These are phyloP conservation scores for Fusarium sp. DNA, from an alignment of 2,329 filamentous ascomycete species.

Conservation along the genomic window DNA sequence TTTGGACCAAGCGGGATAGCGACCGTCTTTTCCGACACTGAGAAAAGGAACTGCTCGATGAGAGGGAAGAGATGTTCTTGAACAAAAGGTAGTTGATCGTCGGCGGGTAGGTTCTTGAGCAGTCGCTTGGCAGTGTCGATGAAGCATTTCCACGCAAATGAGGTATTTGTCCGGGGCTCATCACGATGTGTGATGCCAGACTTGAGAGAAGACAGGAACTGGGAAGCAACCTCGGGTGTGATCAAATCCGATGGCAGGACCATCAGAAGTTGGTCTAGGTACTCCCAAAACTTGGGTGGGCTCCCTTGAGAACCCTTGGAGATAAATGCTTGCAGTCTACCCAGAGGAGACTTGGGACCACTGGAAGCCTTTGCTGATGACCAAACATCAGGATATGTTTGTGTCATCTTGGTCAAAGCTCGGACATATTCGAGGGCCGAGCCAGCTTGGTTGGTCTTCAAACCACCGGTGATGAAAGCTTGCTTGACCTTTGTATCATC, in stretches of 20 bases:
- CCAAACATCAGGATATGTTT: slow-evolving; percentile 77
- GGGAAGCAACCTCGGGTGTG: slow-evolving; percentile 62
- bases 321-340: slow-evolving; percentile 76
- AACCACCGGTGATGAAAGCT: slow-evolving; percentile 76
- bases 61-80: slow-evolving; percentile 65
- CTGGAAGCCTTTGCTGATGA: slow-evolving; percentile 58
- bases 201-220: slow-evolving; percentile 75
- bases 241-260: slow-evolving; percentile 63
- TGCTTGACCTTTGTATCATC: slow-evolving; percentile 64
- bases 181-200: slow-evolving; percentile 78
- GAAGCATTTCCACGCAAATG: slow-evolving; percentile 80
- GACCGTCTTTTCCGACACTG: slow-evolving; percentile 53
- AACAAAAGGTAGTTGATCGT: slow-evolving; percentile 59
- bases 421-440: slow-evolving; percentile 79
- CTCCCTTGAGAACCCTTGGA: slow-evolving; percentile 88
- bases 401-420: slow-evolving; percentile 74
- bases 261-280: slow-evolving; percentile 71
- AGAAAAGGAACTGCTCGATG: slow-evolving; percentile 65
- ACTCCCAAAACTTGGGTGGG: slow-evolving; percentile 77
- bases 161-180: slow-evolving; percentile 75
- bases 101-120: slow-evolving; percentile 56
- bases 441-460: slow-evolving; percentile 77
- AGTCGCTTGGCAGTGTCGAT: slow-evolving; percentile 71
- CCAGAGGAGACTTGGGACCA: slow-evolving; percentile 64
- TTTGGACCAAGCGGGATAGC: slow-evolving; percentile 49